Evolutionary conservation across 768 basidiomycete species (phyloP).

Genomic region (Tricholomella constricta): DNA sequence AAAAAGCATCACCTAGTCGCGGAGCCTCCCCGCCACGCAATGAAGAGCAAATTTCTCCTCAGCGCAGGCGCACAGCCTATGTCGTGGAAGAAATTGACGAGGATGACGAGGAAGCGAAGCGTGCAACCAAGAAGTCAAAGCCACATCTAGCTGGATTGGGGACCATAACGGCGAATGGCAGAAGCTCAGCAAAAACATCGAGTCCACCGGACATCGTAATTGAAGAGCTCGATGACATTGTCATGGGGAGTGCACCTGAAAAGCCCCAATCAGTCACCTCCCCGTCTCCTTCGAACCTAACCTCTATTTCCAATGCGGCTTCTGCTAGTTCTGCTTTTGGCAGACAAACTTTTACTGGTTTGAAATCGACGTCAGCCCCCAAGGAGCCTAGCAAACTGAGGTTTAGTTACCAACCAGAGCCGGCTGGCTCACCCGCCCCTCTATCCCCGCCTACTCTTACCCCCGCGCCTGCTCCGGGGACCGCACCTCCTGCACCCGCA

Average conservation of each 20-base stretch:
- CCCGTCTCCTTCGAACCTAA: neutral
- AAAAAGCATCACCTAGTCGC: constrained; percentile 28
- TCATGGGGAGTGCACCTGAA: constrained; percentile 17
- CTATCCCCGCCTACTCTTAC: neutral
- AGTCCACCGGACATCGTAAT: constrained; percentile 24
- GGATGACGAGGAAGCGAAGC: constrained; percentile 40
- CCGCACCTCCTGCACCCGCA: neutral
- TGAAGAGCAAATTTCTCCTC: neutral
- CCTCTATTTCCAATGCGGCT: constrained; percentile 9
- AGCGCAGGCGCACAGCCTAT: constrained; percentile 18
- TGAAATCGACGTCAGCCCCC: constrained; percentile 57
- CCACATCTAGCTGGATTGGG: constrained; percentile 30
- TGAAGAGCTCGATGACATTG: constrained; percentile 36
- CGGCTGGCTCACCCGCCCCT: constrained; percentile 23
- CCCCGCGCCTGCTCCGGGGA: neutral
- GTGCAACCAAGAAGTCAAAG: constrained; percentile 52
- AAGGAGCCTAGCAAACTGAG: constrained; percentile 81
- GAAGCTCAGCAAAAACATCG: constrained; percentile 9
- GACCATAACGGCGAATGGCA: constrained; percentile 5
- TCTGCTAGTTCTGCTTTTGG: constrained; percentile 19
- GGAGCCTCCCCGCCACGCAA: constrained; percentile 9
- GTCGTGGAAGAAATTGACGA: constrained; percentile 39
- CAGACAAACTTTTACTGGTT: constrained; percentile 26
- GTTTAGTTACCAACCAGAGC: constrained; percentile 65
- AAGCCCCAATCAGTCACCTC: constrained; percentile 14